phyloP scores from a whole-genome alignment of 495 filamentous ascomycete genomes.

The Aspergillus cristatus region DNA sequence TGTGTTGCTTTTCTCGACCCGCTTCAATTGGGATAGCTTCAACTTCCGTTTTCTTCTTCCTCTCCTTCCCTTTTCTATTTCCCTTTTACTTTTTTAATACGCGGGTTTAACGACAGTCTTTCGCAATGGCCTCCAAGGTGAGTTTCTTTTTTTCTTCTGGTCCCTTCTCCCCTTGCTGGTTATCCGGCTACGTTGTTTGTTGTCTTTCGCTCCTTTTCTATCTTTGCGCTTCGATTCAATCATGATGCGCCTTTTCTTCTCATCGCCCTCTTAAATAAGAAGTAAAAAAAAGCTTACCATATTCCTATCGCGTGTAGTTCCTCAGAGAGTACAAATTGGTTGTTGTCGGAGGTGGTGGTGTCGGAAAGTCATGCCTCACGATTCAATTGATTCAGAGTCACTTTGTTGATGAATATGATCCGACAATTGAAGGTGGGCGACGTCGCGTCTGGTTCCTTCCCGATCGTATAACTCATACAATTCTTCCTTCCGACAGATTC shows the following conservation, averaged over 20 bases:
- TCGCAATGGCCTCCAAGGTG: slow-evolving; percentile 25
- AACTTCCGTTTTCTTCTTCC: slow-evolving; percentile 10
- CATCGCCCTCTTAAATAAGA: background rate
- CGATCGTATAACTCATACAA: slow-evolving; percentile 13
- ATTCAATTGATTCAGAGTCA: slow-evolving; percentile 98
- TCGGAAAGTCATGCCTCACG: slow-evolving; percentile 98
- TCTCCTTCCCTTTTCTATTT: slow-evolving; percentile 2
- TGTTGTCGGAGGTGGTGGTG: slow-evolving; percentile 94
- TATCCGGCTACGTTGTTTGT: slow-evolving; percentile 1
- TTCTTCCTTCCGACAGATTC: slow-evolving; percentile 55
- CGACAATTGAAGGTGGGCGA: slow-evolving; percentile 89
- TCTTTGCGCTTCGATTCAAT: background rate
- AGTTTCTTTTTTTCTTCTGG: slow-evolving; percentile 3
- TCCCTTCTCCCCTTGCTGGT: slow-evolving; percentile 2
- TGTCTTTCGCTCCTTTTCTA: slow-evolving; percentile 3
- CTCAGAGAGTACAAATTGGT: slow-evolving; percentile 98
- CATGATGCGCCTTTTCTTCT: background rate
- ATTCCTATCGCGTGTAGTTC: slow-evolving; percentile 50
- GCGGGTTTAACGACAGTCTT: slow-evolving; percentile 8
- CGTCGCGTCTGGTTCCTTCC: background rate
- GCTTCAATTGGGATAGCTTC: slow-evolving; percentile 18
- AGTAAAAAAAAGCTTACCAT: background rate
- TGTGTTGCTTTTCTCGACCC: slow-evolving; percentile 20
- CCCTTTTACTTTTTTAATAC: slow-evolving; percentile 4
- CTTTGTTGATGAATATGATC: slow-evolving; percentile 99